Conservation (phyloP, 768 basidiomycete genomes). For the Macrolepiota albuminosa region DNA sequence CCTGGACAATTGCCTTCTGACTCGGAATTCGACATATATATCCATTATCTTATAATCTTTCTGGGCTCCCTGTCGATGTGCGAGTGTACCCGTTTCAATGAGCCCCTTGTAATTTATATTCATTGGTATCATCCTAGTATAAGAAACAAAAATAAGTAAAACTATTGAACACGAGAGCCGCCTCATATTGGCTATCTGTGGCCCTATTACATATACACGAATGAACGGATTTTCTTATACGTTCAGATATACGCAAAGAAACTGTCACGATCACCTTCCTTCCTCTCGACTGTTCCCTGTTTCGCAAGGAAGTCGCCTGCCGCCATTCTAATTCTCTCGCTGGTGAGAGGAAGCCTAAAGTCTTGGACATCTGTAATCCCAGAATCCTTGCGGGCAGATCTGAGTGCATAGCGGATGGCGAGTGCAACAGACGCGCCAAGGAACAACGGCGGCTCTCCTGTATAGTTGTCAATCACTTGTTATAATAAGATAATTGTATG, state of each 20-base stretch:
- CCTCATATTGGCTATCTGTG: too few species aligned
- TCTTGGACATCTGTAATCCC: slow-evolving; percentile 13
- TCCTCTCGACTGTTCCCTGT: slow-evolving; percentile 11
- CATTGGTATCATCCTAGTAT: too few species aligned
- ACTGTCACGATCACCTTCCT: slow-evolving; percentile 5
- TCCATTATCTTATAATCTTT: too few species aligned
- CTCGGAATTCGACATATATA: too few species aligned
- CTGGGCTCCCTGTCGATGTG: too few species aligned
- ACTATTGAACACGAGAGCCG: too few species aligned
- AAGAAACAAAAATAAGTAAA: too few species aligned
- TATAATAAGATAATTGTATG: too few species aligned
- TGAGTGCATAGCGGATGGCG: slow-evolving; percentile 13
- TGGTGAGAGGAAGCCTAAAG: slow-evolving; percentile 11
- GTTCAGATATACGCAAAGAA: slow-evolving; percentile 12
- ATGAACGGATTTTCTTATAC: neutral
- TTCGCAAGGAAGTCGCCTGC: slow-evolving; percentile 12
- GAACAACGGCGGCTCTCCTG: slow-evolving; percentile 15
- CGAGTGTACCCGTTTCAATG: too few species aligned
- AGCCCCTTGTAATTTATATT: too few species aligned
- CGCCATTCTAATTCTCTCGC: slow-evolving; percentile 14
- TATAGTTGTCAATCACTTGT: neutral
- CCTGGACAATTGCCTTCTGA: too few species aligned
- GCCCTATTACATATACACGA: too few species aligned
- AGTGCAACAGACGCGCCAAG: slow-evolving; percentile 14
- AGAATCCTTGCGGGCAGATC: slow-evolving; percentile 14